Conservation (phyloP, 257 asterid genomes). For the Parsonsia alboflavescens region DNA sequence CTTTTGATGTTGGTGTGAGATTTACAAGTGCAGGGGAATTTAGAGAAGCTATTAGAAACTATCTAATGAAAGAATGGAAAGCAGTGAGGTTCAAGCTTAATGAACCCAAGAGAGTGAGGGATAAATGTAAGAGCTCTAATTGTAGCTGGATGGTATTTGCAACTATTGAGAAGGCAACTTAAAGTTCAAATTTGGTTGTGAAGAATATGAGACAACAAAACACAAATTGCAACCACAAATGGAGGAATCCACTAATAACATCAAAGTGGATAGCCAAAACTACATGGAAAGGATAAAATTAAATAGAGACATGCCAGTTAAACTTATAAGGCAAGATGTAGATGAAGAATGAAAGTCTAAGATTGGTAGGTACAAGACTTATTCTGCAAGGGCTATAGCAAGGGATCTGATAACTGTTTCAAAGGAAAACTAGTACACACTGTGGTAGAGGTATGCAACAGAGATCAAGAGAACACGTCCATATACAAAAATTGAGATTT, state of each 20-base stretch:
- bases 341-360: background rate
- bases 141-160: background rate
- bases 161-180: background rate
- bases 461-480: background rate
- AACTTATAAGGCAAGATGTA: background rate
- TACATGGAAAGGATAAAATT: background rate
- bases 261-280: background rate
- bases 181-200: background rate
- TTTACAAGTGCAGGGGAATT: background rate
- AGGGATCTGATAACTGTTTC: background rate
- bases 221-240: background rate
- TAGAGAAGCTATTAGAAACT: background rate
- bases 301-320: background rate
- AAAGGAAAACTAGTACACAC: background rate
- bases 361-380: background rate
- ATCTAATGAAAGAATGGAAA: background rate
- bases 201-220: background rate
- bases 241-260: background rate
- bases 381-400: background rate
- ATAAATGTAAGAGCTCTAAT: background rate
- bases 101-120: background rate
- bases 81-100: background rate
- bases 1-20: background rate
- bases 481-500: background rate
- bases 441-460: background rate